A percentile compares a stretch with the other conserved stretches of the same genome.
These are phyloP conservation scores for Emmonsia crescens DNA, from an alignment of 2,329 filamentous ascomycete species.

Conservation along the genomic window DNA sequence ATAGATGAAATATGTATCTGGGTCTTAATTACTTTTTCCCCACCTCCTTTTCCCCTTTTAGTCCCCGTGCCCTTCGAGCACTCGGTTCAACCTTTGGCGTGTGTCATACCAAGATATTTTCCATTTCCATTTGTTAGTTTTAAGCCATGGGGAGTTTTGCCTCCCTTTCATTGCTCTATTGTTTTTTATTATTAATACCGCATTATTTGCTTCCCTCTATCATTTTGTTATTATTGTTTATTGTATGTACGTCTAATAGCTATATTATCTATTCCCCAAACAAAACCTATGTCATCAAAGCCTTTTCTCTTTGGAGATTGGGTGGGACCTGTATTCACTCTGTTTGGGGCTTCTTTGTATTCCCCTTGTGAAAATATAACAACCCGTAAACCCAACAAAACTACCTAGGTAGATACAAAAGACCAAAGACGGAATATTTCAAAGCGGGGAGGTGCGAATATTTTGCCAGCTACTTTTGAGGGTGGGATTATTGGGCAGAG, in stretches of 20 bases:
- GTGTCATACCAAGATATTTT: not conserved
- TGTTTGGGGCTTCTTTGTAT: too few relatives aligned
- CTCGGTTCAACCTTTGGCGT: not conserved
- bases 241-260: not conserved
- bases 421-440: too few relatives aligned
- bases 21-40: not conserved
- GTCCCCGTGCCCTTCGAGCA: not conserved
- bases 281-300: not conserved
- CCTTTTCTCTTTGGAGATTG: not conserved
- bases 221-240: not conserved
- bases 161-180: not conserved
- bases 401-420: too few relatives aligned
- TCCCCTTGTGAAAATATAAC: too few relatives aligned
- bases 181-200: not conserved
- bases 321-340: too few relatives aligned
- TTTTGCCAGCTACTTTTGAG: too few relatives aligned
- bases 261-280: not conserved
- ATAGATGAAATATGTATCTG: constrained; percentile 2
- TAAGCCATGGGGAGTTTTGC: not conserved
- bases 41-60: too few relatives aligned
- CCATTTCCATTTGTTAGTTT: not conserved
- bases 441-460: too few relatives aligned
- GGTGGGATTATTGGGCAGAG: too few relatives aligned
- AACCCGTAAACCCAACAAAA: too few relatives aligned
- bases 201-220: not conserved